Evolutionary conservation across 2,329 filamentous ascomycete genomes (phyloP).

Genomic region (Clarireedia homoeocarpa): DNA sequence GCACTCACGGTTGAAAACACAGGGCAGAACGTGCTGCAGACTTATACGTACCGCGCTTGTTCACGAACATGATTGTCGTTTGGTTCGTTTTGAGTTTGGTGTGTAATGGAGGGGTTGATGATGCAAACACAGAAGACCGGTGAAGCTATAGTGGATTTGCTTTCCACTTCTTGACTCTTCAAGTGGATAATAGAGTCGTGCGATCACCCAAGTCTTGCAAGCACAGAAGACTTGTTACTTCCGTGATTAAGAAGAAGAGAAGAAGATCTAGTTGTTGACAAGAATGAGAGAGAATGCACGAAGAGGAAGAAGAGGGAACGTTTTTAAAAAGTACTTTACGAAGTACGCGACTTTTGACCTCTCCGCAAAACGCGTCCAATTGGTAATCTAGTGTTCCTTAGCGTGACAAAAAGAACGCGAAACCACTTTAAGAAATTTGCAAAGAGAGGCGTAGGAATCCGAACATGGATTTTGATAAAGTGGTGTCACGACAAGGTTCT

Average conservation of each 20-base stretch:
- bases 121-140: not conserved
- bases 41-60: constrained; percentile 30
- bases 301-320: constrained; percentile 5
- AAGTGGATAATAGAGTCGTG: no score
- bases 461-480: not conserved
- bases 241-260: constrained; percentile 3
- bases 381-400: constrained; percentile 4
- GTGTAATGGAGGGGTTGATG: constrained; percentile 11
- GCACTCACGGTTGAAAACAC: not conserved
- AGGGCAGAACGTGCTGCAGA: not conserved
- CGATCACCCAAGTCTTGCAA: no score
- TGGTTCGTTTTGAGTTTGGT: constrained; percentile 6
- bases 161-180: no score
- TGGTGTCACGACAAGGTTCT: not conserved
- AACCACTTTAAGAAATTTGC: constrained; percentile 20
- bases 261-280: constrained; percentile 1
- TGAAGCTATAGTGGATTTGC: no score
- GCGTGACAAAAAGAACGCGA: constrained; percentile 19
- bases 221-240: no score
- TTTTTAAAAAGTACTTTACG: constrained; percentile 12
- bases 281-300: no score
- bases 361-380: constrained; percentile 12
- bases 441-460: not conserved
- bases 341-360: constrained; percentile 4
- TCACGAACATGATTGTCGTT: constrained; percentile 29